phyloP scores from a whole-genome alignment of 2,329 filamentous ascomycete species.

The Aureobasidium uvarum region DNA sequence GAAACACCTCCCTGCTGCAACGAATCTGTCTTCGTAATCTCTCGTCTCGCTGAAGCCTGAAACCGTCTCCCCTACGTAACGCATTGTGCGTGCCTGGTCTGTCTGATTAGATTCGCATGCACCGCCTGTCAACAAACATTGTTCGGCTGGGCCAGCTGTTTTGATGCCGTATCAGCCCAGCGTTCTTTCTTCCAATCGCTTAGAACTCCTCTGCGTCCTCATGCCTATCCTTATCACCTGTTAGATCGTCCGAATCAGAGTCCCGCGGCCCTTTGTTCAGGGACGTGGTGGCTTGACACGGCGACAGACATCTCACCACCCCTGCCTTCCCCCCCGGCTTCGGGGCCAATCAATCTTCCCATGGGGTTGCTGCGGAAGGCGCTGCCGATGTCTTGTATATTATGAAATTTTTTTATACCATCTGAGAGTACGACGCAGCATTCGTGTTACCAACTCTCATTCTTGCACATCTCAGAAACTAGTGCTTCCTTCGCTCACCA shows the following conservation, averaged over 20 bases:
- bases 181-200: conserved; percentile 20
- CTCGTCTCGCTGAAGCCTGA: conserved; percentile 16
- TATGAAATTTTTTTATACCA: conserved; percentile 20
- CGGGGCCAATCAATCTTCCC: conserved; percentile 18
- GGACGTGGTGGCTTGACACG: conserved; percentile 13
- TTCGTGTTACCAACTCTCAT: conserved; percentile 2
- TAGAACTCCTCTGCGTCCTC: conserved; percentile 9
- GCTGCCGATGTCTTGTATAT: conserved; percentile 22
- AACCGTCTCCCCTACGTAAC: conserved; percentile 11
- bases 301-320: conserved; percentile 24
- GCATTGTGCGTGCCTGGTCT: conserved; percentile 10
- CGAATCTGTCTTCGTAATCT: conserved; percentile 17
- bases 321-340: conserved; percentile 22
- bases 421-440: conserved; percentile 6
- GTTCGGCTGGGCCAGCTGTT: conserved; percentile 13
- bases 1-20: conserved; percentile 8
- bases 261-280: conserved; percentile 14
- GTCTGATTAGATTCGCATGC: conserved; percentile 11
- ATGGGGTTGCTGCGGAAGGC: conserved; percentile 10
- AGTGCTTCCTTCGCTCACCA: conserved; percentile 16
- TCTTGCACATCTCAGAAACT: conserved; percentile 4
- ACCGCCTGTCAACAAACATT: conserved; percentile 26
- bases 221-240: conserved; percentile 22
- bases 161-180: conserved; percentile 20
- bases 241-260: conserved; percentile 22